Percentiles rank a stretch among this genome's conserved stretches.
Conservation (phyloP, 176 grass and related monocot species). For the Cenchrus purpureus region DNA sequence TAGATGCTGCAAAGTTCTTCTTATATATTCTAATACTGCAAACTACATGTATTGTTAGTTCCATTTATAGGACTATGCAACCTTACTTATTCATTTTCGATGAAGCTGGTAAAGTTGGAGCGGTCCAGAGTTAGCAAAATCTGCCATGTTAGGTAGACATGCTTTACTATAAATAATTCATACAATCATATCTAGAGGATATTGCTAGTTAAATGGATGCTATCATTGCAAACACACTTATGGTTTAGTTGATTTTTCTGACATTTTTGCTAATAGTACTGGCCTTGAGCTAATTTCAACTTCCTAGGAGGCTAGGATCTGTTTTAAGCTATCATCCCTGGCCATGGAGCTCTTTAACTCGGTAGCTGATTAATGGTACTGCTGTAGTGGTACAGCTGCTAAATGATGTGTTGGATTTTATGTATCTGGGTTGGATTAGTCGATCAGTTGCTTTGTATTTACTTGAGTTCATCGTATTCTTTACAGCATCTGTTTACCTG, state of each 20-base stretch:
- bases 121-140: conserved; percentile 18
- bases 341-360: background rate
- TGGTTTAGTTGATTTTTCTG: background rate
- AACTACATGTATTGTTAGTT: background rate
- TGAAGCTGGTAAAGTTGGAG: background rate
- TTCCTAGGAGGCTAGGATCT: background rate
- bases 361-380: background rate
- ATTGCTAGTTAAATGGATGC: background rate
- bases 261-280: background rate
- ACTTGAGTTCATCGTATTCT: conserved; percentile 4
- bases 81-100: background rate
- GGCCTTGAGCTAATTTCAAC: conserved; percentile 19
- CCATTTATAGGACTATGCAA: background rate
- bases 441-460: conserved; percentile 23
- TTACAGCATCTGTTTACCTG: background rate
- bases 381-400: background rate
- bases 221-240: background rate
- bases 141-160: background rate
- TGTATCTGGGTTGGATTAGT: background rate
- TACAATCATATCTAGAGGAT: conserved; percentile 12
- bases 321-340: background rate
- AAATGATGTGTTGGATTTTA: background rate
- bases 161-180: conserved; percentile 18
- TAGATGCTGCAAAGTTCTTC: background rate
- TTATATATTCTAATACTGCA: background rate